Conservation (phyloP, 768 basidiomycete genomes). For the Rhodocollybia butyracea region DNA sequence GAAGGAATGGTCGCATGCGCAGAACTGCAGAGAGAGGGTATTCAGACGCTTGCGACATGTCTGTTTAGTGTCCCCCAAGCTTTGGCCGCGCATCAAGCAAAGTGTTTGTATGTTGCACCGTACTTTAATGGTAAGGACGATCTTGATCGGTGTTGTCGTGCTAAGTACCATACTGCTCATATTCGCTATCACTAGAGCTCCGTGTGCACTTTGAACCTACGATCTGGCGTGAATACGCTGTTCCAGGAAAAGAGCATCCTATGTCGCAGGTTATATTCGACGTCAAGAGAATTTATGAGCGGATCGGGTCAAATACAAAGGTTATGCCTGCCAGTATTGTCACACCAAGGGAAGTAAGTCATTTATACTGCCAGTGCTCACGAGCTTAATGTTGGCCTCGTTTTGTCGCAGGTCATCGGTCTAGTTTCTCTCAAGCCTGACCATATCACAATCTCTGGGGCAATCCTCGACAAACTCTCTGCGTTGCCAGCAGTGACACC, state of each 20-base stretch:
- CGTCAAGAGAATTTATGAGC: constrained; percentile 36
- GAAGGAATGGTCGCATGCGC: constrained; percentile 49
- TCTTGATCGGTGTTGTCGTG: constrained; percentile 4
- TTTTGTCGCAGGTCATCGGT: constrained; percentile 31
- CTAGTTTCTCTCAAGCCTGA: constrained; percentile 37
- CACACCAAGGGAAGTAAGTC: constrained; percentile 29
- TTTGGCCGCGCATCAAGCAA: constrained; percentile 49
- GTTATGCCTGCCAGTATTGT: constrained; percentile 49
- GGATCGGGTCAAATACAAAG: constrained; percentile 33
- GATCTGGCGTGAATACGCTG: constrained; percentile 35
- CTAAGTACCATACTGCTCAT: background rate
- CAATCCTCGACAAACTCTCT: constrained; percentile 36
- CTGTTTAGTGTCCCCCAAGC: constrained; percentile 56
- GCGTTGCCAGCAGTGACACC: constrained; percentile 18
- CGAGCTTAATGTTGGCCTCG: background rate
- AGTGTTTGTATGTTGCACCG: constrained; percentile 49
- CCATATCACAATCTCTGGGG: constrained; percentile 40
- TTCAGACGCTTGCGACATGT: constrained; percentile 52
- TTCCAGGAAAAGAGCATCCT: constrained; percentile 38
- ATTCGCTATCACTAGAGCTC: constrained; percentile 28
- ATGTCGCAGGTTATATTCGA: constrained; percentile 35
- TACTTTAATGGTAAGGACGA: constrained; percentile 48
- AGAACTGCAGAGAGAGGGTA: constrained; percentile 39
- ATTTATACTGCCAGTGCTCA: background rate
- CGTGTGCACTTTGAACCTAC: constrained; percentile 43